Evolutionary conservation across 179 eudicot species (phyloP), one percentile per base, ranked within the genome.

Genomic region (Spergularia azorica): DNA sequence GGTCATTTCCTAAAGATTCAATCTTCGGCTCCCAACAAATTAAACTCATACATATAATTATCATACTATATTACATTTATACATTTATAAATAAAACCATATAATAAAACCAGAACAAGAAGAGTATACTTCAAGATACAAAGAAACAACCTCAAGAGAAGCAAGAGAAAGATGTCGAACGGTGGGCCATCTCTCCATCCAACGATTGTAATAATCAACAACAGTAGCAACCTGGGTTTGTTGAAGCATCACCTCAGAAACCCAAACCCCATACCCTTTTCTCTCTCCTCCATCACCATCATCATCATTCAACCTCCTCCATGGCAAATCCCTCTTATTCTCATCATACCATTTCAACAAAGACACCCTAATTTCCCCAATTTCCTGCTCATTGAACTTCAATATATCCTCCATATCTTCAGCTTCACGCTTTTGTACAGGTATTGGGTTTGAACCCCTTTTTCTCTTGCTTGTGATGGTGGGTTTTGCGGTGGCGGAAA

Each of bases 181-280:
- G 9, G 96, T 85, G 2, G 98, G 98, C 97, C 98, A 94, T 78
- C 85, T 94, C 55, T 83, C 32, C 89, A 92, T 91, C 97, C 98
- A 92, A 20, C 96, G 85, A 58, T 89, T 85, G 72, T 80, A 94
- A 79, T 94, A 92, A 38, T 83, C 93, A 80, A 92, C 79, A 0
- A 94, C 98, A 63, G 98, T 88, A 57, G 86, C 88, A 75, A 94
- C 97, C 89, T 91, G 90, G 39, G 97, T 94, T 82, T 94, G 98
- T 85, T 92, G 98, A 73, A 94, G 81, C 97, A 94, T 94, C 14
- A 94, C 87, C 74, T 94, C 98, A n/a, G 98, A 94, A 76, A 94
- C 96, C 98, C 97, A 94, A 20, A 94, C 92, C 3, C 91, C 98
- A 79, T 94, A 94, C 32, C 94, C 98, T 83, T 81, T 87, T 70